Evolutionary conservation across 495 filamentous ascomycete species (phyloP).

Genomic region (Aspergillus funiculosus): DNA sequence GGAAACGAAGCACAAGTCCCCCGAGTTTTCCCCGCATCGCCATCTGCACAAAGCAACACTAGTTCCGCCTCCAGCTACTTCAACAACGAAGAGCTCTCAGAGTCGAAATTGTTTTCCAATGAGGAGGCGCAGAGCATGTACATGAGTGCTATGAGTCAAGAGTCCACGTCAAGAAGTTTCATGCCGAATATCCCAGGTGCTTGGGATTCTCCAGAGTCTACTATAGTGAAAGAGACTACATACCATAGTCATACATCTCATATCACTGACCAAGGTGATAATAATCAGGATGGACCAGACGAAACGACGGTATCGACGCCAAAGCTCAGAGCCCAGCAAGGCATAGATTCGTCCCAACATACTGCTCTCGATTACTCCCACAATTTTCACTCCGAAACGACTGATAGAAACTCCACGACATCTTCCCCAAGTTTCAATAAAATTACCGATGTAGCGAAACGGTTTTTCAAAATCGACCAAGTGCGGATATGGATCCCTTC

Average conservation of each 20-base stretch:
- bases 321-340: conserved; percentile 23
- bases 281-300: conserved; percentile 11
- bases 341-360: conserved; percentile 15
- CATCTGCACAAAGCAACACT: conserved; percentile 25
- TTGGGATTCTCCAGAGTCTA: conserved; percentile 46
- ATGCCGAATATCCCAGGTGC: conserved; percentile 53
- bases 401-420: conserved; percentile 19
- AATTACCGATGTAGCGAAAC: conserved; percentile 28
- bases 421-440: conserved; percentile 20
- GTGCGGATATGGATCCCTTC: conserved; percentile 36
- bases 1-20: neutral
- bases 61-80: conserved; percentile 20
- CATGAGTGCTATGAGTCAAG: conserved; percentile 65
- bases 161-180: conserved; percentile 27
- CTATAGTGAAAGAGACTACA: neutral
- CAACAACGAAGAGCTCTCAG: conserved; percentile 47
- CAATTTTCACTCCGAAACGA: conserved; percentile 11
- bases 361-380: conserved; percentile 7
- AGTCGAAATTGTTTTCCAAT: conserved; percentile 80
- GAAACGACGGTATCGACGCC: conserved; percentile 25
- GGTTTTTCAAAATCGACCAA: conserved; percentile 32
- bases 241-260: neutral
- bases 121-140: conserved; percentile 97
- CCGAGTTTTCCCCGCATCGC: conserved; percentile 15
- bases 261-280: neutral